Evolutionary conservation across 768 basidiomycete species (phyloP).

Genomic region (Paxillus involutus): DNA sequence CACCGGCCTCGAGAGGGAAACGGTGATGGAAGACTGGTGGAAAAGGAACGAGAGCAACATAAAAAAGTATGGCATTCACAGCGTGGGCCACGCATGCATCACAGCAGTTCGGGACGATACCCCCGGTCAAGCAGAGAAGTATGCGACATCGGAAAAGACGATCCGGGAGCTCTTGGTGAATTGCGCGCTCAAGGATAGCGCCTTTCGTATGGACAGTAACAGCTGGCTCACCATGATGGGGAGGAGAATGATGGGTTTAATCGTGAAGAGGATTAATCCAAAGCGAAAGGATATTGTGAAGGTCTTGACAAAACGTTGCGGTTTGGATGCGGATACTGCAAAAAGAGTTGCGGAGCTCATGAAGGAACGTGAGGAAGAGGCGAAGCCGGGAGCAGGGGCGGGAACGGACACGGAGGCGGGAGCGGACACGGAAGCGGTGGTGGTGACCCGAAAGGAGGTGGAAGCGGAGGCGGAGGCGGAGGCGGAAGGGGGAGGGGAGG

Average conservation of each 20-base stretch:
- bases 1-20: constrained; percentile 39
- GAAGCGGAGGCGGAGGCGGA: too few species aligned
- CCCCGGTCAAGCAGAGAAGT: constrained; percentile 20
- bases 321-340: constrained; percentile 26
- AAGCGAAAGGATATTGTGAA: constrained; percentile 17
- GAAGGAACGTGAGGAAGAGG: constrained; percentile 8
- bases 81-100: constrained; percentile 32
- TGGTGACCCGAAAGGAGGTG: too few species aligned
- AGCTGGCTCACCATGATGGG: constrained; percentile 18
- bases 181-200: constrained; percentile 11
- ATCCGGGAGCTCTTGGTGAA: constrained; percentile 18
- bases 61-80: constrained; percentile 21
- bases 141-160: constrained; percentile 17
- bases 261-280: constrained; percentile 12
- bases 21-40: constrained; percentile 36
- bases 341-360: constrained; percentile 22
- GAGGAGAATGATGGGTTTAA: constrained; percentile 12
- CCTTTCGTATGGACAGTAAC: constrained; percentile 13
- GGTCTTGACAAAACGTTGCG: constrained; percentile 25
- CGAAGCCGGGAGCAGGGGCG: not conserved
- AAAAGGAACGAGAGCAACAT: constrained; percentile 25
- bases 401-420: not conserved
- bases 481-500: too few species aligned
- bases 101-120: constrained; percentile 26
- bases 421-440: too few species aligned